A percentile compares a stretch with the other conserved stretches of the same genome.
These are phyloP conservation scores for Murraya koenigii DNA, from an alignment of 345 rosid genomes.

Conservation along the genomic window DNA sequence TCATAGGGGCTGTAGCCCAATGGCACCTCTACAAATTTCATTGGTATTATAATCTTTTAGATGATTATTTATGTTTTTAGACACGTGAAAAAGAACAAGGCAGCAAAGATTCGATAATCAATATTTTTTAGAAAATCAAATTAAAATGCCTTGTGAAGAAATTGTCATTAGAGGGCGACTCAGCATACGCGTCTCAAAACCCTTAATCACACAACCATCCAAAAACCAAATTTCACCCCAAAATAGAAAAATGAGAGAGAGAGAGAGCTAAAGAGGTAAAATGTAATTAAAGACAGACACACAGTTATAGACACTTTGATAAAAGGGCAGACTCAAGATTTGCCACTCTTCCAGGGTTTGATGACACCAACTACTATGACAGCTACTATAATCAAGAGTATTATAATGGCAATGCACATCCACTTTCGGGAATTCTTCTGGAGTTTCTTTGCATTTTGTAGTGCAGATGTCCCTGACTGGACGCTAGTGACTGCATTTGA, in stretches of 20 bases:
- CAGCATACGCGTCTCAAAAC: background rate
- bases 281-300: background rate
- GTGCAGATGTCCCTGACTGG: conserved; percentile 41
- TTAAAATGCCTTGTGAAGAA: background rate
- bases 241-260: background rate
- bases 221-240: conserved; percentile 7
- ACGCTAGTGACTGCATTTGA: conserved; percentile 43
- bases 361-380: conserved; percentile 39
- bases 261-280: background rate
- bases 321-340: conserved; percentile 24
- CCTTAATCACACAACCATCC: background rate
- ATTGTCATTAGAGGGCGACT: background rate
- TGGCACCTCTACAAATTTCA: background rate
- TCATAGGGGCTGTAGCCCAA: too few relatives aligned
- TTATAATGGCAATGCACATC: conserved; percentile 48
- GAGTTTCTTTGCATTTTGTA: conserved; percentile 39
- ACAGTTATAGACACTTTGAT: background rate
- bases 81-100: background rate
- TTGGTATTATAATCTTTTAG: background rate
- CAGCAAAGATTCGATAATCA: background rate
- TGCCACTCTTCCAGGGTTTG: conserved; percentile 40
- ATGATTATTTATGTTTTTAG: background rate
- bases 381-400: conserved; percentile 41
- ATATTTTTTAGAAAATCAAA: background rate
- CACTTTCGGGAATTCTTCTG: conserved; percentile 43